These are phyloP conservation scores for Trametes coccinea DNA, from an alignment of 768 basidiomycete genomes.

Conservation along the genomic window DNA sequence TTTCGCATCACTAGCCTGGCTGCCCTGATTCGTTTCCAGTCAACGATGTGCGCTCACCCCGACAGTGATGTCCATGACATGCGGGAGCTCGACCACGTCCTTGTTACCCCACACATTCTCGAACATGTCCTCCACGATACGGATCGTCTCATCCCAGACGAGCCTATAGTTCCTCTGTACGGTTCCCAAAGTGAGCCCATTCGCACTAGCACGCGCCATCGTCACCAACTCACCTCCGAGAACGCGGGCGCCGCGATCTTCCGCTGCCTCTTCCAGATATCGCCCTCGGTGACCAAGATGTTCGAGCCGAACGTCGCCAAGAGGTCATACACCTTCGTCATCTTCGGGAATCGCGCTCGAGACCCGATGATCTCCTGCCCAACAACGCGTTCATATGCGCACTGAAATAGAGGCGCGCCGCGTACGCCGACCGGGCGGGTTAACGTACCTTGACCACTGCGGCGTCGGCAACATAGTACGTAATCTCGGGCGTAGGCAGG, in stretches of 20 bases:
- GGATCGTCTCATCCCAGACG: slow-evolving; percentile 41
- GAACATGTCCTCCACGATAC: slow-evolving; percentile 34
- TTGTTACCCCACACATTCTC: slow-evolving; percentile 49
- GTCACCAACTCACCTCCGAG: slow-evolving; percentile 47
- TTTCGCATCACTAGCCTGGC: too few relatives aligned
- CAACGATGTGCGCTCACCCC: slow-evolving; percentile 48
- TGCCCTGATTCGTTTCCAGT: too few relatives aligned
- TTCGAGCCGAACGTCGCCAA: slow-evolving; percentile 58
- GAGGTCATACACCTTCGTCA: slow-evolving; percentile 44
- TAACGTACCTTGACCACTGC: slow-evolving; percentile 17
- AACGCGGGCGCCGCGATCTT: slow-evolving; percentile 67
- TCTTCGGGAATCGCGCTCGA: slow-evolving; percentile 58
- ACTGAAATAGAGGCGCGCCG: too few relatives aligned
- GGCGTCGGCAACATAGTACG: slow-evolving; percentile 20
- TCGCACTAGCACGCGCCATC: neutral
- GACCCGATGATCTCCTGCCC: slow-evolving; percentile 50
- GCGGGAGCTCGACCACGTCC: slow-evolving; percentile 42
- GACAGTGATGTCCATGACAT: slow-evolving; percentile 53
- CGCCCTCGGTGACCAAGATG: slow-evolving; percentile 63
- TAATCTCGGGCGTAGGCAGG: slow-evolving; percentile 1
- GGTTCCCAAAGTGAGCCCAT: too few relatives aligned
- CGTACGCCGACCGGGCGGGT: neutral
- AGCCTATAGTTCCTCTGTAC: slow-evolving; percentile 36
- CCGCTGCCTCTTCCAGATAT: slow-evolving; percentile 65
- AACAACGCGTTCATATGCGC: neutral